Conservation (phyloP, 345 rosid genomes). For the Brassica juncea region DNA sequence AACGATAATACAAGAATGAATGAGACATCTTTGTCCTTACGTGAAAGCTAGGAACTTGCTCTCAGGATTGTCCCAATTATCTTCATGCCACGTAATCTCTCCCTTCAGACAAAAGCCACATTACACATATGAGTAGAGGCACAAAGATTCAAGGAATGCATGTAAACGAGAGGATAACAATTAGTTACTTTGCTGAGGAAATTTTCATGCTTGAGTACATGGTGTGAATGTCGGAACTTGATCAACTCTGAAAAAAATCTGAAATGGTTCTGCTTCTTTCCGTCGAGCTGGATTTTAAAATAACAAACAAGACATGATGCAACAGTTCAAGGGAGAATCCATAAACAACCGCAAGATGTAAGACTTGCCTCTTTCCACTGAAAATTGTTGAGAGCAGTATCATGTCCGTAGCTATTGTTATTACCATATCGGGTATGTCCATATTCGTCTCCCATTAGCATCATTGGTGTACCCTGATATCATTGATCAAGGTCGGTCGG, state of each 20-base stretch:
- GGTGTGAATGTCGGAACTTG: slow-evolving; percentile 57
- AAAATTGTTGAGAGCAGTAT: slow-evolving; percentile 77
- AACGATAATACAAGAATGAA: background rate
- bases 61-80: slow-evolving; percentile 77
- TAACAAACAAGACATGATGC: background rate
- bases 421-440: slow-evolving; percentile 90
- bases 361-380: slow-evolving; percentile 69
- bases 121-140: slow-evolving; percentile 11
- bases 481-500: background rate
- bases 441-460: slow-evolving; percentile 97
- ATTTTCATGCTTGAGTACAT: slow-evolving; percentile 54
- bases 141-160: background rate
- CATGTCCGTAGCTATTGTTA: slow-evolving; percentile 95
- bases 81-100: slow-evolving; percentile 95
- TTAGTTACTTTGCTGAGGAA: slow-evolving; percentile 64
- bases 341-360: background rate
- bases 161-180: slow-evolving; percentile 5
- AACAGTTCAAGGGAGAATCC: background rate
- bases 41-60: slow-evolving; percentile 97
- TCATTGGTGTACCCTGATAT: slow-evolving; percentile 86
- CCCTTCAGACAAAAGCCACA: slow-evolving; percentile 44
- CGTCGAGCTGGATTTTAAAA: slow-evolving; percentile 51
- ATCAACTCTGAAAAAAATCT: slow-evolving; percentile 82
- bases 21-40: slow-evolving; percentile 44
- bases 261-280: slow-evolving; percentile 57